Evolutionary conservation across 768 basidiomycete species (phyloP), one percentile per base, ranked within the genome.

Genomic region (Clathrus columnatus): DNA sequence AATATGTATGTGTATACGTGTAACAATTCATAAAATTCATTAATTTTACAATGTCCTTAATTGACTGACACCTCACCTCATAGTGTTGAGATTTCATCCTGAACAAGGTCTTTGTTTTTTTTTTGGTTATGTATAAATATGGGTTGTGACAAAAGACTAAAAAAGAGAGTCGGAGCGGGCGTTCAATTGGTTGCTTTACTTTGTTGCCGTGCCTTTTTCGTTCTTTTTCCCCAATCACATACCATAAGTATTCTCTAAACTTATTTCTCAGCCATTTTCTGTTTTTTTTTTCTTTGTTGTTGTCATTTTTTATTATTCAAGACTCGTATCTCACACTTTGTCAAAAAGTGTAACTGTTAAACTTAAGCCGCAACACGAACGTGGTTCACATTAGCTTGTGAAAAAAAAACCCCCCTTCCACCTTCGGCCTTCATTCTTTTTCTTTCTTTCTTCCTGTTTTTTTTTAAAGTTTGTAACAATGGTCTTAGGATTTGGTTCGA

Each of bases 391-490:
- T 61, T 61, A 46, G 49, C 42, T 52, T 48, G 29, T 36, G 36
- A 36, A 11, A 4, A 36, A 36, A 61, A 53, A 53, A 36, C 61
- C 30, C 50, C 60, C 48, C 49, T 51, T 50, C 61, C 61, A 60
- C 59, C 59, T 50, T 62, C 56, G 59, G 57, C 42, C 46, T 64
- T 29, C 57, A 59, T 60, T 58, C 57, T 50, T 58, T 61, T 60
- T 54, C 49, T 60, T 57, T 50, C 45, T 58, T 59, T 45, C 53
- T 48, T 50, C 48, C 44, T 44, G 49, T 58, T 48, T 10, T 49
- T 48, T 24, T 32, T 51, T 27, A 16, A 26, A 48, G 58, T 50
- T 60, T 60, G 23, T 43, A 54, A 58, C 18, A 36, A 61, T 61
- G 60, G 60, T 61, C 18, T 58, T 61, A 29, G 60, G 60, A n/a